A percentile compares a stretch with the other conserved stretches of the same genome.
Conservation (phyloP, 495 filamentous ascomycete species). For the Darksidea phi region DNA sequence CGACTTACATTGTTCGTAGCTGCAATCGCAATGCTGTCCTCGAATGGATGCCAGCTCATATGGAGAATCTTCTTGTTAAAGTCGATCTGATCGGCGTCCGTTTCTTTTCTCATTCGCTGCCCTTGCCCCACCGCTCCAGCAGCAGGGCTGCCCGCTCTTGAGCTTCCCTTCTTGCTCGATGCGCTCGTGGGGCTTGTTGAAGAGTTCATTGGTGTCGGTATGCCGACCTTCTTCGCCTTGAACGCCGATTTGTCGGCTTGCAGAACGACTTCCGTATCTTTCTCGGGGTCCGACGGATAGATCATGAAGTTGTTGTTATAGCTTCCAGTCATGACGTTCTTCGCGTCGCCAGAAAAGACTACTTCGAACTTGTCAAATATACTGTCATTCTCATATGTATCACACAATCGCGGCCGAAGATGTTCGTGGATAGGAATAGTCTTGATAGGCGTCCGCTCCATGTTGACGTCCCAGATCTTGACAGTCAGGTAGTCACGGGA, state of each 20-base stretch:
- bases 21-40: conserved; percentile 99
- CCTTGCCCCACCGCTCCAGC: conserved; percentile 72
- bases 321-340: conserved; percentile 98
- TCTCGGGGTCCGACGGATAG: conserved; percentile 91
- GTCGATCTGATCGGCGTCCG: conserved; percentile 98
- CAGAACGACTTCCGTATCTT: conserved; percentile 94
- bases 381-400: conserved; percentile 98
- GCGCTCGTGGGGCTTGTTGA: conserved; percentile 66
- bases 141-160: conserved; percentile 85
- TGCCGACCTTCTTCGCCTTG: conserved; percentile 99
- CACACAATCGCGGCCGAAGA: conserved; percentile 87
- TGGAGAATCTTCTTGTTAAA: conserved; percentile 99
- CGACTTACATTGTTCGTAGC: conserved; percentile 95
- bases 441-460: conserved; percentile 95
- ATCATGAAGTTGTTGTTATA: conserved; percentile 99
- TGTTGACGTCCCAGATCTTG: conserved; percentile 99
- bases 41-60: conserved; percentile 99
- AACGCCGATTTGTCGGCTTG: conserved; percentile 99
- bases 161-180: conserved; percentile 71
- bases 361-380: conserved; percentile 99
- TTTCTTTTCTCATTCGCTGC: conserved; percentile 96
- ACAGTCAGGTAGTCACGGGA: conserved; percentile 97
- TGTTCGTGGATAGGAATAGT: conserved; percentile 99
- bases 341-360: conserved; percentile 95
- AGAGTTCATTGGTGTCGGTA: conserved; percentile 93